Base-by-base conservation (phyloP, 495 filamentous ascomycete species). In the Cenococcum geophilum region DNA sequence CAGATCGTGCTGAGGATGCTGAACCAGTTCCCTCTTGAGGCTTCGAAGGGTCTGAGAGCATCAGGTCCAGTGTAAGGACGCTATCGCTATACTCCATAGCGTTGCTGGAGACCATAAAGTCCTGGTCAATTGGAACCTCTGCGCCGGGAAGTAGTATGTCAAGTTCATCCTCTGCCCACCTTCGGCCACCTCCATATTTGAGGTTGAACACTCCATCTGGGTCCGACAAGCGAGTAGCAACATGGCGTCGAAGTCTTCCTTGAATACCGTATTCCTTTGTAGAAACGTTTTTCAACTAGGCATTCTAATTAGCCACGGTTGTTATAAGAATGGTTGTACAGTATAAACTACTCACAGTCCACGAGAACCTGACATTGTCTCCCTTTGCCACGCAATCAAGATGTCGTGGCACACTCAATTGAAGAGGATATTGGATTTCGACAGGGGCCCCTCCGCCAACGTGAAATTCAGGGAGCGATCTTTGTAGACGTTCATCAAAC, bases 311-410 rank as follows among this genome's bases (percentile, higher is more conserved):
- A 40, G 52, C 22, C 8, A 32, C 27, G 6, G 21, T 52, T 16
- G 16, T 23, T 6, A 52, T 1, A 22, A 32, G 22, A 23, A 52
- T 25, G 18, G 12, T 27, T 52, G 3, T 18, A 52, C 1, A 16
- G 14, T 9, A 22, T 47, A 25, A 45, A n/a, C 37, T 18, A 42
- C 55, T 43, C 32, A 58, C 55, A n/a, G 47, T 52, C 58, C 62
- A 65, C 45, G 21, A 20, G 58, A 65, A 65, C 16, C 52, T 52
- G 23, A 65, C 62, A 4, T 34, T 56, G 23, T 61, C 58, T 3
- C 62, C 62, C 40, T 57, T 61, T 3, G 62, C 58, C 0, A 65
- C 62, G 22, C 62, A 65, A 40, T 65, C 62, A 11, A 61, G 62
- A 37, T 58, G 57, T 37, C 20, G 61, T 5, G 62, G 62, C 4